These are phyloP conservation scores for Paramarasmius palmivorus DNA, from an alignment of 1,284 basidiomycete genomes.

Conservation along the genomic window DNA sequence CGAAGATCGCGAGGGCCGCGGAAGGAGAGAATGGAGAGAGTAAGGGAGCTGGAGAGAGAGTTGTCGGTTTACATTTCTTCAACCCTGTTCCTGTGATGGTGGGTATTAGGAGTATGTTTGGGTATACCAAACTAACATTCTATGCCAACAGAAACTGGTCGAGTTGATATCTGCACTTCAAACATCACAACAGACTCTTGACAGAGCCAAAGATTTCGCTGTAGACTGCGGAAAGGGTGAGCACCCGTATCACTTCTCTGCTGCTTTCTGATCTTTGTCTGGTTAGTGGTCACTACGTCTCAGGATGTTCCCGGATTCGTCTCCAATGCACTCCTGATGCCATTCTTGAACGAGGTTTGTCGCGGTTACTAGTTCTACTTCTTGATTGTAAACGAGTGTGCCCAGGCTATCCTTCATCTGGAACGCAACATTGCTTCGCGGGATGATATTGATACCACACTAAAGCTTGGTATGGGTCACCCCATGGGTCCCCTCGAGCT, in stretches of 20 bases:
- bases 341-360: constrained; percentile 84
- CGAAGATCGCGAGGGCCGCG: constrained; percentile 86
- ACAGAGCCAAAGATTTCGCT: constrained; percentile 82
- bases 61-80: constrained; percentile 92
- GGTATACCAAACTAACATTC: no score
- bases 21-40: constrained; percentile 63
- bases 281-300: constrained; percentile 80
- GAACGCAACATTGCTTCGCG: constrained; percentile 89
- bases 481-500: constrained; percentile 93
- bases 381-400: background rate
- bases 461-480: constrained; percentile 93
- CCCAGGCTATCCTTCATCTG: constrained; percentile 86
- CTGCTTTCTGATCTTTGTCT: constrained; percentile 5
- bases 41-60: constrained; percentile 61
- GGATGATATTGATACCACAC: constrained; percentile 94
- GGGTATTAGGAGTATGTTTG: constrained; percentile 20
- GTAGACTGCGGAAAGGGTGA: constrained; percentile 87
- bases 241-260: constrained; percentile 12
- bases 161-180: constrained; percentile 93
- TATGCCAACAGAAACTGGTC: constrained; percentile 74
- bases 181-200: constrained; percentile 78
- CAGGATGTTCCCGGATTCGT: constrained; percentile 93
- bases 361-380: background rate
- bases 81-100: constrained; percentile 96
- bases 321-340: constrained; percentile 87